Conservation (phyloP, 1,284 basidiomycete species). For the Leccinum glutinopallens region DNA sequence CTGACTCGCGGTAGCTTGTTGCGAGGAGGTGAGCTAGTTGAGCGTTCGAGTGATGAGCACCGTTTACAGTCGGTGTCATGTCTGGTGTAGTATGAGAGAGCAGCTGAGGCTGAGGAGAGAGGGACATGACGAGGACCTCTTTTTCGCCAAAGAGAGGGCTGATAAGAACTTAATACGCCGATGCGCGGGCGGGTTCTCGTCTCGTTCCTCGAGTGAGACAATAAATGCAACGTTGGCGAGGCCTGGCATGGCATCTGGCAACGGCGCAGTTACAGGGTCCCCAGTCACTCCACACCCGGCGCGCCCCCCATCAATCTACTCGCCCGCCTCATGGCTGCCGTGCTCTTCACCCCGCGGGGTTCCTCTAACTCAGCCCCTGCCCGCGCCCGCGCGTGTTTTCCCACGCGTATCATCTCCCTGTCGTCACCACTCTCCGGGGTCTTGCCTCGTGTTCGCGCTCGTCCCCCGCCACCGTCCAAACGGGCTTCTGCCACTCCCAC, state of each 20-base stretch:
- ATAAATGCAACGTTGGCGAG: slow-evolving; percentile 35
- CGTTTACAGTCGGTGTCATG: slow-evolving; percentile 20
- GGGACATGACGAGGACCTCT: slow-evolving; percentile 19
- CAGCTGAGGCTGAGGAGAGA: slow-evolving; percentile 26
- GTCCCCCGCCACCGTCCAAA: slow-evolving; percentile 21
- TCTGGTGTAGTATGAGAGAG: neutral
- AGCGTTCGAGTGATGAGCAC: slow-evolving; percentile 39
- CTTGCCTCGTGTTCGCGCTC: slow-evolving; percentile 38
- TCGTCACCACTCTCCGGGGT: slow-evolving; percentile 27
- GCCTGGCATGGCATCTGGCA: slow-evolving; percentile 8
- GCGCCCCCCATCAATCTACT: slow-evolving; percentile 26
- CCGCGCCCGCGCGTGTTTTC: slow-evolving; percentile 24
- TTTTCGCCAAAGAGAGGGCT: neutral
- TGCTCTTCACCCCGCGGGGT: slow-evolving; percentile 4
- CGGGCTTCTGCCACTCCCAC: slow-evolving; percentile 9
- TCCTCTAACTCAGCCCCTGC: neutral
- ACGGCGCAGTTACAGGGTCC: slow-evolving; percentile 18
- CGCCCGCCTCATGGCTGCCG: slow-evolving; percentile 26
- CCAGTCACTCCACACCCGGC: slow-evolving; percentile 14
- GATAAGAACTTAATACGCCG: slow-evolving; percentile 1
- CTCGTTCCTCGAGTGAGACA: neutral
- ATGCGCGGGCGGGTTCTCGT: slow-evolving; percentile 1
- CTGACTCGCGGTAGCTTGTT: slow-evolving; percentile 51
- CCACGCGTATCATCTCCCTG: slow-evolving; percentile 17
- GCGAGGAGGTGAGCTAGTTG: slow-evolving; percentile 60